Conservation (phyloP, 2,329 filamentous ascomycete species). For the Clonostachys solani region DNA sequence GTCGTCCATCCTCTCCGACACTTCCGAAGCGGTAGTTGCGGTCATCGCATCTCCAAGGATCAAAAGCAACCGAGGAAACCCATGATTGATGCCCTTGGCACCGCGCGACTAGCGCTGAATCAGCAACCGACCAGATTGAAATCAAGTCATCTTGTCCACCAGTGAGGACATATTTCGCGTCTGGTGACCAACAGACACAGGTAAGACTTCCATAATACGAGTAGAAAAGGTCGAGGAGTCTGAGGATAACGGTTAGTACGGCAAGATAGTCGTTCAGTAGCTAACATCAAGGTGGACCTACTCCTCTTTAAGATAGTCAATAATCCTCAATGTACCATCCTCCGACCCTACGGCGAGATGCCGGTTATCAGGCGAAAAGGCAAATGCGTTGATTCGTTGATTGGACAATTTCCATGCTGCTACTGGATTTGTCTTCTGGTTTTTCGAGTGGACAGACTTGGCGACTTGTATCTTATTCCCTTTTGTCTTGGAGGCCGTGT, state of each 20-base stretch:
- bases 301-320: slow-evolving; percentile 91
- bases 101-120: slow-evolving; percentile 79
- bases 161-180: slow-evolving; percentile 92
- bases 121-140: slow-evolving; percentile 88
- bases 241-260: slow-evolving; percentile 21
- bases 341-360: slow-evolving; percentile 89
- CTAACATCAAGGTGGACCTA: slow-evolving; percentile 34
- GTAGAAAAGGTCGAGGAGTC: slow-evolving; percentile 80
- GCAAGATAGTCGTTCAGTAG: not conserved
- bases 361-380: slow-evolving; percentile 84
- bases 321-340: slow-evolving; percentile 82
- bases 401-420: slow-evolving; percentile 91
- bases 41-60: slow-evolving; percentile 95
- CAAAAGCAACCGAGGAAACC: slow-evolving; percentile 91
- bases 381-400: slow-evolving; percentile 83
- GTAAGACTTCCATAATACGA: slow-evolving; percentile 92
- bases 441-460: slow-evolving; percentile 91
- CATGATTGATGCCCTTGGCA: slow-evolving; percentile 95
- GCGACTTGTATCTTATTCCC: slow-evolving; percentile 61
- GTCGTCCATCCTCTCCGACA: slow-evolving; percentile 86
- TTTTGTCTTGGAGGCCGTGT: slow-evolving; percentile 23
- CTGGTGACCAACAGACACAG: slow-evolving; percentile 95
- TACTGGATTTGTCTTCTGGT: slow-evolving; percentile 90
- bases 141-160: slow-evolving; percentile 95
- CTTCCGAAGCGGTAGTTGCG: slow-evolving; percentile 94